Evolutionary conservation across 2,329 filamentous ascomycete species (phyloP).

Genomic region (Delphinella strobiligena): DNA sequence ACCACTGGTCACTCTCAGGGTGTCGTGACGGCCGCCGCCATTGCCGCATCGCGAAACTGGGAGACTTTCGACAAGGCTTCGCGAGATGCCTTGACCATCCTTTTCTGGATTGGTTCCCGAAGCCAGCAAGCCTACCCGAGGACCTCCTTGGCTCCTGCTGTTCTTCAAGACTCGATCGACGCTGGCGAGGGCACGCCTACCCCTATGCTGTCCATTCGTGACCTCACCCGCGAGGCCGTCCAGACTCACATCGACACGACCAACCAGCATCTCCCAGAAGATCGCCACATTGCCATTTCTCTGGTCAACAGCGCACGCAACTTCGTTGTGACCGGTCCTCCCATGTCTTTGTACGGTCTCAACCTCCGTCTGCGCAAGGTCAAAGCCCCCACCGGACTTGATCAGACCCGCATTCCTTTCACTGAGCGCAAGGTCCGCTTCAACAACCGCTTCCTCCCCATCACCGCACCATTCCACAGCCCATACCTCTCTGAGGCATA

Average conservation of each 20-base stretch:
- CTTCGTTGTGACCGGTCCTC: slow-evolving; percentile 90
- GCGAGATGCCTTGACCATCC: slow-evolving; percentile 71
- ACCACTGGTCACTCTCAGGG: slow-evolving; percentile 95
- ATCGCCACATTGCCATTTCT: slow-evolving; percentile 89
- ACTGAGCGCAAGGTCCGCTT: slow-evolving; percentile 95
- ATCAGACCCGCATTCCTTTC: slow-evolving; percentile 87
- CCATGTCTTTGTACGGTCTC: slow-evolving; percentile 89
- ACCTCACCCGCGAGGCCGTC: slow-evolving; percentile 75
- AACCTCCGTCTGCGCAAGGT: slow-evolving; percentile 92
- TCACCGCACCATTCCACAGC: slow-evolving; percentile 97
- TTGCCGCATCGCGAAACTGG: slow-evolving; percentile 84
- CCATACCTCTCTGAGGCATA: slow-evolving; percentile 78
- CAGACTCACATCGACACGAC: slow-evolving; percentile 95
- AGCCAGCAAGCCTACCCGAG: slow-evolving; percentile 95
- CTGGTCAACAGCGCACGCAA: slow-evolving; percentile 95
- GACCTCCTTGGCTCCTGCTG: slow-evolving; percentile 82
- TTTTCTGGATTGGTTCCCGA: slow-evolving; percentile 97
- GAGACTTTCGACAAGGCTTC: slow-evolving; percentile 76
- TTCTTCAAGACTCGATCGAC: slow-evolving; percentile 85
- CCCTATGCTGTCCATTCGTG: slow-evolving; percentile 94
- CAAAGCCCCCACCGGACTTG: slow-evolving; percentile 92
- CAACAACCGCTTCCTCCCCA: slow-evolving; percentile 91
- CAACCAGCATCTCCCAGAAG: slow-evolving; percentile 86
- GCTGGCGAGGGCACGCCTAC: slow-evolving; percentile 92
- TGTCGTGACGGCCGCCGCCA: slow-evolving; percentile 83